These are phyloP conservation scores for Colletotrichum karsti DNA, from an alignment of 2,329 filamentous ascomycete species.

Conservation along the genomic window DNA sequence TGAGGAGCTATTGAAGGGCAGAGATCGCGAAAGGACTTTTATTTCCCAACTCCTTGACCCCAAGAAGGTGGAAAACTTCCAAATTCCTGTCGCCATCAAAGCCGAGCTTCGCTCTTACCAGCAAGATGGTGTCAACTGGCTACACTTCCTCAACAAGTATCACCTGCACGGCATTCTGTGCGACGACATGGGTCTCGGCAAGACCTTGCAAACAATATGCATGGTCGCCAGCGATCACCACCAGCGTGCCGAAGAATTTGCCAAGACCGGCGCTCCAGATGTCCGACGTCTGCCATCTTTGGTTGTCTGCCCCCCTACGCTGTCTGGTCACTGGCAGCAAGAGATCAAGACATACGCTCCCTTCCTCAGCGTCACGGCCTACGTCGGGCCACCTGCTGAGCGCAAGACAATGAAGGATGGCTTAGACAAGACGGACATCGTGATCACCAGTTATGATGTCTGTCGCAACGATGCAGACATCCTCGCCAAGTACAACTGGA, in stretches of 20 bases:
- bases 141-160: slow-evolving; percentile 97
- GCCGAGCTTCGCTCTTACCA: slow-evolving; percentile 96
- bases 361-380: slow-evolving; percentile 88
- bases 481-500: slow-evolving; percentile 87
- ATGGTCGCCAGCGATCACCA: slow-evolving; percentile 99
- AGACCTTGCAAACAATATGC: slow-evolving; percentile 96
- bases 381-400: slow-evolving; percentile 88
- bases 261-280: slow-evolving; percentile 81
- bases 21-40: slow-evolving; percentile 94
- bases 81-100: slow-evolving; percentile 96
- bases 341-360: slow-evolving; percentile 96
- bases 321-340: slow-evolving; percentile 98
- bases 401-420: slow-evolving; percentile 74
- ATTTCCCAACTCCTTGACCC: slow-evolving; percentile 96
- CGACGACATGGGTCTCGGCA: slow-evolving; percentile 98
- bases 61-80: slow-evolving; percentile 94
- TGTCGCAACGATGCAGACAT: slow-evolving; percentile 95
- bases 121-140: slow-evolving; percentile 98
- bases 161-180: slow-evolving; percentile 98
- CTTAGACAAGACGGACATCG: slow-evolving; percentile 84
- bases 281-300: slow-evolving; percentile 84
- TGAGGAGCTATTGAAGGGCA: slow-evolving; percentile 84
- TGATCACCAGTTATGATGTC: slow-evolving; percentile 98
- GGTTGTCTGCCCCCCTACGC: slow-evolving; percentile 94
- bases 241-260: slow-evolving; percentile 88